Evolutionary conservation across 108 stramenopile species (phyloP).

Genomic region (Chaetoceros muelleri): DNA sequence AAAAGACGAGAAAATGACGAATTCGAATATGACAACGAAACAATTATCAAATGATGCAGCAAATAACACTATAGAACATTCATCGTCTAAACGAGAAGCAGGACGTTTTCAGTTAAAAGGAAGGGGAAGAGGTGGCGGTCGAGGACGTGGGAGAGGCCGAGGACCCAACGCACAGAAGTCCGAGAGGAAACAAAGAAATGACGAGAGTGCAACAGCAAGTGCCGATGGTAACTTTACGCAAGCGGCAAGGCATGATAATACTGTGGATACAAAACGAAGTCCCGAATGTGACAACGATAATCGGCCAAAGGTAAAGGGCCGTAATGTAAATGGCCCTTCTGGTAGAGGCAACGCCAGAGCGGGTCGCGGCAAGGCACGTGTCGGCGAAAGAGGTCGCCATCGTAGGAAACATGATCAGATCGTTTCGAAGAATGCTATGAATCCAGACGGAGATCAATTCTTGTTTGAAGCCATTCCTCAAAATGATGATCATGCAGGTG

Average conservation of each 20-base stretch:
- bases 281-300: neutral
- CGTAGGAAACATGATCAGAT: neutral
- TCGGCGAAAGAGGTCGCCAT: neutral
- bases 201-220: neutral
- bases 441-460: neutral
- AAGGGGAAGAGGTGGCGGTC: conserved; percentile 13
- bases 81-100: too few relatives aligned
- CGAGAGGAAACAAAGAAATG: neutral
- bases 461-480: neutral
- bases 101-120: too few relatives aligned
- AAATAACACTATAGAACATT: too few relatives aligned
- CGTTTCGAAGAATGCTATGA: neutral
- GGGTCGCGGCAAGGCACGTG: neutral
- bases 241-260: neutral
- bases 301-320: too few relatives aligned
- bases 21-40: too few relatives aligned
- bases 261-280: neutral
- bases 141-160: conserved; percentile 7
- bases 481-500: neutral
- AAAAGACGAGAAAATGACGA: too few relatives aligned
- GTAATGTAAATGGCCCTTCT: neutral
- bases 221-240: neutral
- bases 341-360: conserved; percentile 11
- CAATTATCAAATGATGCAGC: too few relatives aligned
- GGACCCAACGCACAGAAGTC: neutral